These are phyloP conservation scores for Pelargonium citronellum DNA, from an alignment of 441 rosid genomes.

Conservation along the genomic window DNA sequence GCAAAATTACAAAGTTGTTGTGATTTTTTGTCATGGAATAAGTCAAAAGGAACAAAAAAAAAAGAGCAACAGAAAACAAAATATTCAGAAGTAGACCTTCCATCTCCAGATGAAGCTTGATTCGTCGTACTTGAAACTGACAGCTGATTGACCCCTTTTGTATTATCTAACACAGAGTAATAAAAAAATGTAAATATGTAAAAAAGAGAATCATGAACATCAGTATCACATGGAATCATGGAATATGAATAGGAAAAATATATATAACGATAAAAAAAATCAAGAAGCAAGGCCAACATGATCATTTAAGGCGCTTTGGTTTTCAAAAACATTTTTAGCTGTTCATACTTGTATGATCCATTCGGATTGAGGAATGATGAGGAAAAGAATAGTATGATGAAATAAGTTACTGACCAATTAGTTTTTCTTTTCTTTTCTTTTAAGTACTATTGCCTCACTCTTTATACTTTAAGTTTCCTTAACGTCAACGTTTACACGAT, in stretches of 20 bases:
- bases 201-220: neutral
- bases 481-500: neutral
- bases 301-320: neutral
- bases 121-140: conserved; percentile 31
- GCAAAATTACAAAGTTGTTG: neutral
- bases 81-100: conserved; percentile 42
- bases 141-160: conserved; percentile 41
- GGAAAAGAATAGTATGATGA: neutral
- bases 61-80: conserved; percentile 12
- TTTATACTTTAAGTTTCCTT: neutral
- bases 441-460: neutral
- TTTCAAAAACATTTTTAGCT: neutral
- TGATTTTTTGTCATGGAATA: neutral
- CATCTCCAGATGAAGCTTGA: conserved; percentile 47
- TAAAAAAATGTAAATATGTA: neutral
- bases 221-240: neutral
- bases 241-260: conserved; percentile 11
- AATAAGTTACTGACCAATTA: neutral
- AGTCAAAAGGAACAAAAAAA: neutral
- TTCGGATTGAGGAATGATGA: neutral
- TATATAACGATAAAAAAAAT: conserved; percentile 27
- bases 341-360: neutral
- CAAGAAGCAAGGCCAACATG: neutral
- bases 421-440: neutral
- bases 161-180: conserved; percentile 36